Evolutionary conservation across 805 yeast genomes (phyloP), one percentile per base, ranked within the genome.

Genomic region (Cyberlindnera mycetangii): DNA sequence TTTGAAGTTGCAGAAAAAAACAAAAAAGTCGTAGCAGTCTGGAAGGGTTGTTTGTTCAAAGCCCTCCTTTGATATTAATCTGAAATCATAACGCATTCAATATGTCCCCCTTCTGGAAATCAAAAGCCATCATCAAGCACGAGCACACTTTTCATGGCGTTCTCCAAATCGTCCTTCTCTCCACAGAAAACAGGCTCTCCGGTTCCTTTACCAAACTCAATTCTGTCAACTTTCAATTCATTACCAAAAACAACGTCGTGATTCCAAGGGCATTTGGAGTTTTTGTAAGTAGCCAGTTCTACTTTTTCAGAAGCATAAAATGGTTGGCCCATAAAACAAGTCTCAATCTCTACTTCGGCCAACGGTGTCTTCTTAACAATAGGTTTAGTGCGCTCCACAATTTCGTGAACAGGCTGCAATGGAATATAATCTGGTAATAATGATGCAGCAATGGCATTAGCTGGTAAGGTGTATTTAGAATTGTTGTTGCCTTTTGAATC

Each of bases 301-400:
- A 58, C 17, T 21, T 48, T 52, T 12, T 46, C 51, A 5, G 49
- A 40, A 14, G 37, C 41, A 7, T 42, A 45, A 3, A 54, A 24
- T 1, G 58, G 58, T 19, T 49, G 53, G 1, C 54, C 52, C 31
- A 53, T 16, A 12, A 48, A 44, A 38, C 81, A 72, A 0, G 83
- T 76, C 51, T 79, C 83, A 42, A 80, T 72, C 55, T 79, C 84
- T 25, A 78, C 72, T 45, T 75, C 74, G 0, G 78, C 70, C 24
- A 78, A 57, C 4, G 75, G 75, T 1, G 45, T 32, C 20, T 43
- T 39, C 28, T 34, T 31, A 16, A 20, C 28, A 24, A 45, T 52
- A 7, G 52, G 62, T 6, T 51, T 56, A 5, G 47, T 36, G 38
- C 58, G 56, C 12, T 46, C 52, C 14, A 51, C 49, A 20, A 53